Percentiles rank a stretch among this genome's conserved stretches.
These are phyloP conservation scores for Hypoxylon sp. DNA, from an alignment of 2,329 filamentous ascomycete species.

Conservation along the genomic window DNA sequence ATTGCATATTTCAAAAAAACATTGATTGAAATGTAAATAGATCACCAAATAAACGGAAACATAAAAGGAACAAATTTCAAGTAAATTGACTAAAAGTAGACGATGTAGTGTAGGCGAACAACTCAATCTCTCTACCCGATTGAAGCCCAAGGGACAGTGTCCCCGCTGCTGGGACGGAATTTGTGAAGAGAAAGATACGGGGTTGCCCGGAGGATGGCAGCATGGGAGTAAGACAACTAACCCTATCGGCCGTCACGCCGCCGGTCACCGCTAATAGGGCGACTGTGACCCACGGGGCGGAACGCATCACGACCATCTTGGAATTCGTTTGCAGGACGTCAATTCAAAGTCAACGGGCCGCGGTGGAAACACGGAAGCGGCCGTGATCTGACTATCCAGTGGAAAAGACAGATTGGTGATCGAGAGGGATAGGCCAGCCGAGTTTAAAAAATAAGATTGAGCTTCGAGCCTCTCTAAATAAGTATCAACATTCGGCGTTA, in stretches of 20 bases:
- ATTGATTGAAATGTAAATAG: conserved; percentile 9
- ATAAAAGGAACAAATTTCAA: background rate
- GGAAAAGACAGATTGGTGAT: conserved; percentile 22
- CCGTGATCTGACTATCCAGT: conserved; percentile 21
- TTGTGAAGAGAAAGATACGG: conserved; percentile 6
- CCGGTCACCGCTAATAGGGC: conserved; percentile 39
- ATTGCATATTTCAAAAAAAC: conserved; percentile 26
- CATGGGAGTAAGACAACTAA: conserved; percentile 30
- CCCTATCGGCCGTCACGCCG: conserved; percentile 26
- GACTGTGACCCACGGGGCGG: conserved; percentile 35
- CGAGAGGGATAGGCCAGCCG: conserved; percentile 25
- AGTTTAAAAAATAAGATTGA: conserved; percentile 16
- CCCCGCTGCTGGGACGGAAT: background rate
- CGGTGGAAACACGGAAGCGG: conserved; percentile 19
- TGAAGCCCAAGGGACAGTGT: background rate
- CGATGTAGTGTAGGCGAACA: background rate
- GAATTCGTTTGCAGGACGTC: conserved; percentile 13
- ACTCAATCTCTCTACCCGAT: background rate
- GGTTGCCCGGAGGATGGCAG: background rate
- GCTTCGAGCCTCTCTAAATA: conserved; percentile 35
- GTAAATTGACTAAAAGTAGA: background rate
- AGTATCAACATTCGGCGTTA: conserved; percentile 4
- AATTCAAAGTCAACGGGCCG: conserved; percentile 26
- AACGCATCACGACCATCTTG: conserved; percentile 40
- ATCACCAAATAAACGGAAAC: background rate